Evolutionary conservation across 1,284 basidiomycete species (phyloP).

Genomic region (Marasmius tenuissimus): DNA sequence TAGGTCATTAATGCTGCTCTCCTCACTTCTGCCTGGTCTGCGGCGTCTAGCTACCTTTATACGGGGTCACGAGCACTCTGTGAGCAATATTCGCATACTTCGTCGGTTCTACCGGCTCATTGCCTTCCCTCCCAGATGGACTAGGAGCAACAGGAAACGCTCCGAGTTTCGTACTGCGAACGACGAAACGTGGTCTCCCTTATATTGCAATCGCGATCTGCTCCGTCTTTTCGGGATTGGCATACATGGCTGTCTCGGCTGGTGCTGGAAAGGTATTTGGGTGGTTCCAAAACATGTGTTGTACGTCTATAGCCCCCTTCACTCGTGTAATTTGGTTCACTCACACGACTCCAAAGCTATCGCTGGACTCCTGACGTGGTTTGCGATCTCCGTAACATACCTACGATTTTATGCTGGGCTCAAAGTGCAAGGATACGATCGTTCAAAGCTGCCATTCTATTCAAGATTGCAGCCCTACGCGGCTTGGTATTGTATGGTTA

Average conservation of each 20-base stretch:
- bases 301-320: slow-evolving; percentile 19
- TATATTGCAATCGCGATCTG: slow-evolving; percentile 69
- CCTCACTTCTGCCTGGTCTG: slow-evolving; percentile 84
- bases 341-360: slow-evolving; percentile 32
- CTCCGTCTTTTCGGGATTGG: slow-evolving; percentile 68
- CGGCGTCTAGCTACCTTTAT: slow-evolving; percentile 83
- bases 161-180: slow-evolving; percentile 70
- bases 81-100: slow-evolving; percentile 30
- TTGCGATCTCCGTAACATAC: slow-evolving; percentile 79
- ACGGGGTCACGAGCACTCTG: slow-evolving; percentile 82
- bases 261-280: slow-evolving; percentile 69
- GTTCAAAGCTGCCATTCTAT: slow-evolving; percentile 65
- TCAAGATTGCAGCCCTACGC: slow-evolving; percentile 66
- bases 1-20: slow-evolving; percentile 86
- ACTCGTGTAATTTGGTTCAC: slow-evolving; percentile 10
- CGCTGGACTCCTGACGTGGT: slow-evolving; percentile 79
- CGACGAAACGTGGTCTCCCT: slow-evolving; percentile 75
- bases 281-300: slow-evolving; percentile 79
- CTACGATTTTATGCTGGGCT: slow-evolving; percentile 77
- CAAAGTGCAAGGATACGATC: slow-evolving; percentile 72
- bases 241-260: slow-evolving; percentile 68
- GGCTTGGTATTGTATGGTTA: slow-evolving; percentile 62
- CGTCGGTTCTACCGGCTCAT: background rate
- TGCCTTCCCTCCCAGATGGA: slow-evolving; percentile 53
- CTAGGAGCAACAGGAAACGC: slow-evolving; percentile 77